Evolutionary conservation across 2,329 filamentous ascomycete species (phyloP), one percentile per base, ranked within the genome.

Genomic region (Alternaria rosae): DNA sequence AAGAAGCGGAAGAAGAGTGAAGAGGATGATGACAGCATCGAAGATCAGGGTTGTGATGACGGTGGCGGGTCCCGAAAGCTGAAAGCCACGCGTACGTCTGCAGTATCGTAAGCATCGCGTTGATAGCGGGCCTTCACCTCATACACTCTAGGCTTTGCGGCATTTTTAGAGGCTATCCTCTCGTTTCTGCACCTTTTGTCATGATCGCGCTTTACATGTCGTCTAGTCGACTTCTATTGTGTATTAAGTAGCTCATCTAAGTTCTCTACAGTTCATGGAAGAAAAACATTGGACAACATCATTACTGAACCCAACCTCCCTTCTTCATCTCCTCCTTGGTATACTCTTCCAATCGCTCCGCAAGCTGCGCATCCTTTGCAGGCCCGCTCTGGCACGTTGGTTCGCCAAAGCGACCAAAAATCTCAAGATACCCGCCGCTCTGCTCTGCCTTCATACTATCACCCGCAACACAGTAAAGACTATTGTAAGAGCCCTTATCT

Each of bases 331-430:
- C 42, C n/a, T 52, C 45, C 28, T 15, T 41, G 2, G 60, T 66
- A 20, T 51, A 56, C 50, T 44, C 51, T 54, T 64, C 64, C 45
- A 64, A 50, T 30, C 41, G 55, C 26, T 61, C 57, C 13, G 54
- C 57, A 35, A 61, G 54, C 32, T 12, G 7, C 15, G 7, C 38
- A 52, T 63, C 26, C 21, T 54, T 65, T 12, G 55, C 59, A 12
- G 42, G 20, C 42, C 41, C 23, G 41, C 63, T 65, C 53, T 57
- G 42, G 56, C 59, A 65, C 53, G 43, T 50, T 38, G 57, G 60
- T 25, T 62, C 53, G 20, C 45, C 48, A 38, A 57, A 56, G 4
- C 59, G 45, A 6, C 17, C 15, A 11, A 23, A 61, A 20, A 60
- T 59, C 35, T 61, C 53, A 9, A 47, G 32, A 50, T 59, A 65